Evolutionary conservation across 2,329 filamentous ascomycete species (phyloP).

Genomic region (Bipolaris cookei): DNA sequence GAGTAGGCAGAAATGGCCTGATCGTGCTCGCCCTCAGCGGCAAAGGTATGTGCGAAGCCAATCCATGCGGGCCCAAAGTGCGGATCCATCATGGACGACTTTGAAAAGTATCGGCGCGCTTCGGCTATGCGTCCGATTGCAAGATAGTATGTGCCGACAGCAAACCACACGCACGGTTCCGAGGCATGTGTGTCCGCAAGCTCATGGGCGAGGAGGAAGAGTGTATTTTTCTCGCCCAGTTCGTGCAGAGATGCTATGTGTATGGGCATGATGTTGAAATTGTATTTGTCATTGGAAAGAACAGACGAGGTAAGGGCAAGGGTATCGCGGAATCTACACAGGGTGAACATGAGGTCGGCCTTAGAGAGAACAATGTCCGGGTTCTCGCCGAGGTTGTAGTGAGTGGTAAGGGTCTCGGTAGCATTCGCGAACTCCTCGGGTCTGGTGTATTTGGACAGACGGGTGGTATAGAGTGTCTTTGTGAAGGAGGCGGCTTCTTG

Average conservation of each 20-base stretch:
- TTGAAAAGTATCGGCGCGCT: conserved; percentile 89
- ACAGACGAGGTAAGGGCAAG: conserved; percentile 83
- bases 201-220: conserved; percentile 92
- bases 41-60: conserved; percentile 97
- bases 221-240: conserved; percentile 80
- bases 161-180: conserved; percentile 90
- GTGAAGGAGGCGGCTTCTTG: conserved; percentile 94
- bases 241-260: conserved; percentile 92
- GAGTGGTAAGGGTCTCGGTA: conserved; percentile 88
- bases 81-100: conserved; percentile 95
- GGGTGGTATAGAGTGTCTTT: conserved; percentile 93
- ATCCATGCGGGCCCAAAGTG: conserved; percentile 99
- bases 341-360: conserved; percentile 90
- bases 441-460: conserved; percentile 93
- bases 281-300: conserved; percentile 82
- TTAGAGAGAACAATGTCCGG: conserved; percentile 88
- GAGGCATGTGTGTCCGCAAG: conserved; percentile 90
- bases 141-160: conserved; percentile 94
- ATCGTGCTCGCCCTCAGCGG: conserved; percentile 95
- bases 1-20: conserved; percentile 98
- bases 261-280: conserved; percentile 85
- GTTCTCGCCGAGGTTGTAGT: conserved; percentile 86
- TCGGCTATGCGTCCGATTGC: conserved; percentile 88
- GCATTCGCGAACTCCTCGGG: conserved; percentile 82
- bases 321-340: conserved; percentile 90